Conservation (phyloP, 257 asterid genomes). For the Solanum bulbocastanum region DNA sequence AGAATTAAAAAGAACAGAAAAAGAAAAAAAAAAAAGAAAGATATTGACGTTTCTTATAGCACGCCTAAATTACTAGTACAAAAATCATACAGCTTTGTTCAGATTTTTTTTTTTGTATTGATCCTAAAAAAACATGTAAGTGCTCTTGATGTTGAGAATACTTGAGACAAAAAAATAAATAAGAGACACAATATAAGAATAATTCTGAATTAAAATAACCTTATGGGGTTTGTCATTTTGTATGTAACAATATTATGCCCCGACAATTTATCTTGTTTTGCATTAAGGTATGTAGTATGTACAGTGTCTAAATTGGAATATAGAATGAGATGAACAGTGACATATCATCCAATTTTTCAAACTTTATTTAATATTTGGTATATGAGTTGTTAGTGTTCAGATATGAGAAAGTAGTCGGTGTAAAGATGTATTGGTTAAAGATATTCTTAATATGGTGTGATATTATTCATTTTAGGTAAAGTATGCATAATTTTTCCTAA, state of each 20-base stretch:
- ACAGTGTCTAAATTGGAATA: not conserved
- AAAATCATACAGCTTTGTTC: constrained; percentile 4
- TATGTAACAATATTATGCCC: not conserved
- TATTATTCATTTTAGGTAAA: not conserved
- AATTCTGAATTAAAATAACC: not conserved
- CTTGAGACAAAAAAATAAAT: constrained; percentile 11
- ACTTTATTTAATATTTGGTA: not conserved
- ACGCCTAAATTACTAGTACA: constrained; percentile 36
- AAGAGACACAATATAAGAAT: not conserved
- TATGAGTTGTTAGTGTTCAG: not conserved
- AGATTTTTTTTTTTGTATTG: not conserved
- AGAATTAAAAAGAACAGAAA: not conserved
- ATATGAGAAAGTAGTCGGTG: not conserved
- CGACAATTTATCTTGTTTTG: not conserved
- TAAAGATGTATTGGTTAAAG: not conserved
- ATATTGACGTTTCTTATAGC: constrained; percentile 30
- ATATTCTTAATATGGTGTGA: not conserved
- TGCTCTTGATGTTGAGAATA: constrained; percentile 50
- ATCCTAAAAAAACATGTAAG: constrained; percentile 22
- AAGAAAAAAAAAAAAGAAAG: not conserved
- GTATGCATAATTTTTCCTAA: accelerated
- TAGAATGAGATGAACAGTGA: not conserved
- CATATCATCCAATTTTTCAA: not conserved
- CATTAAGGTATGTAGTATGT: not conserved
- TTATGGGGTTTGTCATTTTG: constrained; percentile 16